These are phyloP conservation scores for Ogataea naganishii DNA, from an alignment of 805 yeast species.

Conservation along the genomic window DNA sequence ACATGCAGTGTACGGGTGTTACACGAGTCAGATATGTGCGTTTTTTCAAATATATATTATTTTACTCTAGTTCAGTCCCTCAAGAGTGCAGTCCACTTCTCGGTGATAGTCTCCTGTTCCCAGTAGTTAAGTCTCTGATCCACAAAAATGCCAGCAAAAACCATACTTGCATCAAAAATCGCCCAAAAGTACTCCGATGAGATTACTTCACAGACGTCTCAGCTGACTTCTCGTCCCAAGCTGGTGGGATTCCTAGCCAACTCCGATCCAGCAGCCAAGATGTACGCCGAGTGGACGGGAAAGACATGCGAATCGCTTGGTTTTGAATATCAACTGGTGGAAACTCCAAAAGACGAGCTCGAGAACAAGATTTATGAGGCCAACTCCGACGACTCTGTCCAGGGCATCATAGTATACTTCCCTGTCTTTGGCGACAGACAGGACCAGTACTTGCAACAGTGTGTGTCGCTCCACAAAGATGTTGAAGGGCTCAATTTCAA, in stretches of 20 bases:
- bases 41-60: not conserved
- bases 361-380: slow-evolving; percentile 81
- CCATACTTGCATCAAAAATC: slow-evolving; percentile 79
- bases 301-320: slow-evolving; percentile 85
- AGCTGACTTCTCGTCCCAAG: slow-evolving; percentile 51
- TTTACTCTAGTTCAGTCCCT: not conserved
- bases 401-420: slow-evolving; percentile 95
- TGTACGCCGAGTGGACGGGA: slow-evolving; percentile 95
- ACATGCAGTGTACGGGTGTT: no score
- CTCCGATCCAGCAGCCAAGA: slow-evolving; percentile 87
- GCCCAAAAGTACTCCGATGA: slow-evolving; percentile 79
- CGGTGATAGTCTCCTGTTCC: not conserved
- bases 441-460: slow-evolving; percentile 92
- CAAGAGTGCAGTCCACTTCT: not conserved
- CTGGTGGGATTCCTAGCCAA: slow-evolving; percentile 91
- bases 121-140: no score
- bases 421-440: slow-evolving; percentile 95
- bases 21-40: no score
- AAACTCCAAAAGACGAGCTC: slow-evolving; percentile 67
- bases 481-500: slow-evolving; percentile 92
- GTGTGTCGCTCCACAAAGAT: slow-evolving; percentile 84
- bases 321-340: slow-evolving; percentile 69
- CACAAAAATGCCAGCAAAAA: slow-evolving; percentile 48
- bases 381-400: slow-evolving; percentile 62
- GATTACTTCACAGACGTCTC: slow-evolving; percentile 46